phyloP scores from a whole-genome alignment of 1,284 basidiomycete genomes.

The Apiotrichum sp. region DNA sequence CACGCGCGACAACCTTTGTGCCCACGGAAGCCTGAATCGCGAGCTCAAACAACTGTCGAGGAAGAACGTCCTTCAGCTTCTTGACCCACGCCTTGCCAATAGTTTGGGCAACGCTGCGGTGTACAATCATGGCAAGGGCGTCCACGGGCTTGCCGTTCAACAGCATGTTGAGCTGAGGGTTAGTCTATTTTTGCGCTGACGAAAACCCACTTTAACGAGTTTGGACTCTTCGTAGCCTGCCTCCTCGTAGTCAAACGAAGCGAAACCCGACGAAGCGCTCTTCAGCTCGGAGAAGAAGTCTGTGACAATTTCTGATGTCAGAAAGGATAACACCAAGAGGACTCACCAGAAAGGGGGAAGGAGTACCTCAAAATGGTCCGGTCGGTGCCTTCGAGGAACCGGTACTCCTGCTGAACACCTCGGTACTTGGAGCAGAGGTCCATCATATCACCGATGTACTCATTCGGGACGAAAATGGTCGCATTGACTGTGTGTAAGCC shows the following conservation, averaged over 20 bases:
- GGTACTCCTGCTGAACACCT: conserved; percentile 69
- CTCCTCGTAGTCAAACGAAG: conserved; percentile 90
- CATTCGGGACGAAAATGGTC: conserved; percentile 82
- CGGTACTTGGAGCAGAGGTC: conserved; percentile 75
- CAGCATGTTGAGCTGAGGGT: conserved; percentile 65
- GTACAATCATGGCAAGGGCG: conserved; percentile 83
- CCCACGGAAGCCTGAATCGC: conserved; percentile 76
- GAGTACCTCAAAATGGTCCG: conserved; percentile 72
- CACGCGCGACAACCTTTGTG: conserved; percentile 78
- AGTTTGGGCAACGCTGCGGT: conserved; percentile 59
- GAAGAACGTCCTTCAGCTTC: conserved; percentile 85
- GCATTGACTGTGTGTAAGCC: conserved; percentile 57
- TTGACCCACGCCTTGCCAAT: conserved; percentile 78
- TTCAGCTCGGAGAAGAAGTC: conserved; percentile 91
- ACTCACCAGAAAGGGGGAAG: conserved; percentile 57
- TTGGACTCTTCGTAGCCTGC: conserved; percentile 75
- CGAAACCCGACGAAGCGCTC: conserved; percentile 74
- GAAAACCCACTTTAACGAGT: conserved; percentile 55
- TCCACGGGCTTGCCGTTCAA: conserved; percentile 83
- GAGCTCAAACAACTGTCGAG: conserved; percentile 88
- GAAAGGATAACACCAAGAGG: background rate
- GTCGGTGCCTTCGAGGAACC: conserved; percentile 59
- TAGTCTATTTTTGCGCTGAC: too few species aligned
- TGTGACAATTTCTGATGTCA: conserved; percentile 66
- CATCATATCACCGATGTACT: conserved; percentile 87